Percentiles rank a stretch among this genome's conserved stretches.
Conservation (phyloP, 2,329 filamentous ascomycete genomes). For the Bipolaris zeicola region DNA sequence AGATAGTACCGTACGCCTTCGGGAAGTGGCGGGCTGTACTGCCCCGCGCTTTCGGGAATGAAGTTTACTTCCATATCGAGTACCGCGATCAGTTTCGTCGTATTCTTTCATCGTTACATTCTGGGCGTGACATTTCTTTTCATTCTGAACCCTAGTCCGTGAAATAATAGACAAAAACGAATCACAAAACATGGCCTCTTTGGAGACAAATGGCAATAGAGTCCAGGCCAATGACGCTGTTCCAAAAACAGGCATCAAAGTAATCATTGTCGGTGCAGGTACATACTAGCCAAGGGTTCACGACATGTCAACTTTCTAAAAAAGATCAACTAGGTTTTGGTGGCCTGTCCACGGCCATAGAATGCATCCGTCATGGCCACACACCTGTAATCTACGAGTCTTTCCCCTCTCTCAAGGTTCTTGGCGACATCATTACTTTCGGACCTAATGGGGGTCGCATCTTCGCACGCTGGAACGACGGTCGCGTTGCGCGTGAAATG, state of each 20-base stretch:
- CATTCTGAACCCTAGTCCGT: slow-evolving; percentile 25
- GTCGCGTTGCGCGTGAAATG: slow-evolving; percentile 56
- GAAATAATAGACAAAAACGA: slow-evolving; percentile 24
- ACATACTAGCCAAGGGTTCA: slow-evolving; percentile 14
- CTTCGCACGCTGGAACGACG: slow-evolving; percentile 63
- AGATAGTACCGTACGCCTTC: background rate
- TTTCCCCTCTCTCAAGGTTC: slow-evolving; percentile 61
- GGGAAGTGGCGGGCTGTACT: slow-evolving; percentile 9
- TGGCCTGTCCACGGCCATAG: slow-evolving; percentile 66
- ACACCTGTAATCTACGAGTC: slow-evolving; percentile 64
- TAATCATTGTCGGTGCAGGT: slow-evolving; percentile 57
- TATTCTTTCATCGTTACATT: background rate
- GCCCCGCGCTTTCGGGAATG: slow-evolving; percentile 19
- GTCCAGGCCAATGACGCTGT: slow-evolving; percentile 13
- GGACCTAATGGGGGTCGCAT: slow-evolving; percentile 66
- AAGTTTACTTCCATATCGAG: background rate
- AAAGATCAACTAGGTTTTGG: slow-evolving; percentile 58
- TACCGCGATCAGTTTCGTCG: slow-evolving; percentile 7
- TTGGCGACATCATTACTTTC: slow-evolving; percentile 68
- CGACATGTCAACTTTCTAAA: background rate
- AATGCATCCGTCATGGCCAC: slow-evolving; percentile 67
- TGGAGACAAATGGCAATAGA: slow-evolving; percentile 9
- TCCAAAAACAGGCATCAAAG: slow-evolving; percentile 57
- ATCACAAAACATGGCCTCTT: slow-evolving; percentile 30
- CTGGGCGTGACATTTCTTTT: background rate